These are phyloP conservation scores for Saposhnikovia divaricata DNA, from an alignment of 129 eudicot species.

Conservation along the genomic window DNA sequence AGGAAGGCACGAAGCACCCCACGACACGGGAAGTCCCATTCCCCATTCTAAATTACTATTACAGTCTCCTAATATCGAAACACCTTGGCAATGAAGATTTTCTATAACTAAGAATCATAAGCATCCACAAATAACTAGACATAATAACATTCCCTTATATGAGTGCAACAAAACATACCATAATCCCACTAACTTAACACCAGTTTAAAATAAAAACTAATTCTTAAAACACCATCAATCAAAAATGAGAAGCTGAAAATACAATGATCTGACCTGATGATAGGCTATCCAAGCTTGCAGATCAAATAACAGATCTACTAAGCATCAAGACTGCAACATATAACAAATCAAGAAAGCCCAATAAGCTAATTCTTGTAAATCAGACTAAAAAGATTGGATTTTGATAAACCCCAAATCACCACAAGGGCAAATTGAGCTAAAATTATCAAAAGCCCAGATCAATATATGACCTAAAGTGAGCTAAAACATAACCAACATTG, in stretches of 20 bases:
- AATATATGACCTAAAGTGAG: not conserved
- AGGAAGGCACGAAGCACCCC: slow-evolving; percentile 16
- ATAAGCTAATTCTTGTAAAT: not conserved
- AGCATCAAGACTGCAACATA: not conserved
- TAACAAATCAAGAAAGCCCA: not conserved
- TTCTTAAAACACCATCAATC: not conserved
- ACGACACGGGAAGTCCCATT: slow-evolving; percentile 18
- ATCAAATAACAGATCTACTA: slow-evolving; percentile 9
- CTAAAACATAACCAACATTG: not conserved
- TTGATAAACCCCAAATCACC: not conserved
- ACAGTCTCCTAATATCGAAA: not conserved
- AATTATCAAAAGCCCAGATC: not conserved
- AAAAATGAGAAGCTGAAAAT: not conserved
- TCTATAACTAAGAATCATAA: slow-evolving; percentile 8
- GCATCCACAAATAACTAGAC: slow-evolving; percentile 4
- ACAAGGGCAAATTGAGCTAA: not conserved
- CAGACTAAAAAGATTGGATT: not conserved
- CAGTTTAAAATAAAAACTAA: not conserved
- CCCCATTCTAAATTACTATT: not conserved
- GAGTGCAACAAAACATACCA: not conserved
- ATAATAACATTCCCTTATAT: not conserved
- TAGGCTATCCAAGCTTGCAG: not conserved
- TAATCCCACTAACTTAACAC: not conserved
- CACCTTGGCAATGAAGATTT: not conserved
- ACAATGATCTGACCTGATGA: slow-evolving; percentile 11